Base-by-base conservation (phyloP, 129 eudicot genomes). In the Lactuca saligna region DNA sequence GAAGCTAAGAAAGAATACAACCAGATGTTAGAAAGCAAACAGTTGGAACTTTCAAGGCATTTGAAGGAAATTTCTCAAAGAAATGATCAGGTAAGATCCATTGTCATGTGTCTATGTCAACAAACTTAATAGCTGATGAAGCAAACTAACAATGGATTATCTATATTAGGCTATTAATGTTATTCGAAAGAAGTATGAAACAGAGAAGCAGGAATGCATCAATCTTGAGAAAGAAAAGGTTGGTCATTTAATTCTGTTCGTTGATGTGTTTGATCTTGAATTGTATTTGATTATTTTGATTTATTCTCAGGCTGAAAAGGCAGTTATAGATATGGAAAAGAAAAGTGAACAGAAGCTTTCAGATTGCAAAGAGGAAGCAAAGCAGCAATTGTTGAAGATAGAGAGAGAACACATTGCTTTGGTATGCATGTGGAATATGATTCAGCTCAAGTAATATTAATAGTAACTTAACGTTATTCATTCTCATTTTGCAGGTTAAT, bases 161-260 rank as follows among this genome's bases (percentile, higher is more conserved):
- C 12, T 69, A 42, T 62, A 71, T 76, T 79, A 93, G 97, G 99
- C 95, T 46, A 93, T 89, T 31, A 93, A 82, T 80, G 95, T 87
- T 46, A 93, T 93, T 46, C 83, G 88, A 66, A 87, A 81, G 84
- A 94, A 79, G 87, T 87, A 80, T 77, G 99, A 94, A 79, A 79
- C 70, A 66, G 99, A 94, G 74, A 94, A 89, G 79, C 88, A 71
- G 79, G 97, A 85, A 70, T 81, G 82, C 49, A 57, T 85, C 61
- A 87, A 78, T 57, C 71, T 87, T 65, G 97, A 89, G 80, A 87
- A 87, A 79, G 96, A 85, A 80, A 89, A 94, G 99, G 99, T 90
- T 32, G 35, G 77, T 57, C 48, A 15, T 16, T 77, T 54, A 4
- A 8, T 51, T 75, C 14, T 75, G 53, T 12, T 38, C 63, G 42